Percentiles rank a stretch among this genome's conserved stretches.
phyloP scores from a whole-genome alignment of 176 grass and related monocot species.

The Zoysia pacifica region DNA sequence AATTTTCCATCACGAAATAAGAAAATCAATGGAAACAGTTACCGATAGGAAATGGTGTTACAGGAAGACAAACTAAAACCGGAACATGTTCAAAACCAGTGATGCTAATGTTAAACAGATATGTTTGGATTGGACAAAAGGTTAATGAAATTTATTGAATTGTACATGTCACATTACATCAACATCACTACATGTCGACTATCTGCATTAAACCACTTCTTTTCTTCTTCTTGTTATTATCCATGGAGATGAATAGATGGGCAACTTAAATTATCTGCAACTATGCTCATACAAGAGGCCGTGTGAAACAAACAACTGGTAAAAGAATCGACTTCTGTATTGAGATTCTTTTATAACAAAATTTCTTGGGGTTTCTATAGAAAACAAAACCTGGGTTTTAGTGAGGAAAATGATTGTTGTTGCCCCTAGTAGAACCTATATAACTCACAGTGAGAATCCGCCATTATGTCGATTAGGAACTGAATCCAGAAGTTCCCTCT shows the following conservation, averaged over 20 bases:
- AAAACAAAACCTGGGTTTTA: background rate
- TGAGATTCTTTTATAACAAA: background rate
- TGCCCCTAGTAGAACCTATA: constrained; percentile 12
- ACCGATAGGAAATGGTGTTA: background rate
- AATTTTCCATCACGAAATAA: constrained; percentile 31
- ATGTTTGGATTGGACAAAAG: constrained; percentile 13
- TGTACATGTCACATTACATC: background rate
- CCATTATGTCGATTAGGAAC: background rate
- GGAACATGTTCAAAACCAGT: background rate
- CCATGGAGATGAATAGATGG: background rate
- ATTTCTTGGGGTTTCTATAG: background rate
- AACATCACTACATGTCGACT: background rate
- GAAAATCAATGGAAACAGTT: background rate
- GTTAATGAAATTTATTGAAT: constrained; percentile 7
- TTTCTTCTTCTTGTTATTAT: background rate
- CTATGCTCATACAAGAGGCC: background rate
- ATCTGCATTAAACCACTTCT: background rate
- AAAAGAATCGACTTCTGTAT: background rate
- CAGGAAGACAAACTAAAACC: constrained; percentile 12
- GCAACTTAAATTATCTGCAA: constrained; percentile 21
- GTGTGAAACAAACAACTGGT: constrained; percentile 8
- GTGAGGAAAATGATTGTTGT: background rate
- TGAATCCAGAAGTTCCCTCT: background rate
- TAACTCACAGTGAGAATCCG: background rate
- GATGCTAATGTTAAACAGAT: background rate